A percentile compares a stretch with the other conserved stretches of the same genome.
phyloP scores from a whole-genome alignment of 164 flowering plant genomes.

The Macadamia integrifolia region DNA sequence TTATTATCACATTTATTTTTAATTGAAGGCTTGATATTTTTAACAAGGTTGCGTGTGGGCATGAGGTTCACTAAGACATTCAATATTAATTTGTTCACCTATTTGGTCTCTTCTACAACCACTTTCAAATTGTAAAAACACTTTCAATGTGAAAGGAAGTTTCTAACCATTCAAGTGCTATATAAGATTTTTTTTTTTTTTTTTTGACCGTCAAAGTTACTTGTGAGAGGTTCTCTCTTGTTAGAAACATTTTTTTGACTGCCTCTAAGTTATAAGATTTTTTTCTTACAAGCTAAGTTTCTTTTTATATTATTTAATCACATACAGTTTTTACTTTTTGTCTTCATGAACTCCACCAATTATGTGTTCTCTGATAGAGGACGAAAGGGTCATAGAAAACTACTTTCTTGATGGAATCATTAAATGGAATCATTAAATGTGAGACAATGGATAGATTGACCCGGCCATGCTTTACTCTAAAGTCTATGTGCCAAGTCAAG shows the following conservation, averaged over 20 bases:
- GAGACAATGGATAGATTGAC: neutral
- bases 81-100: neutral
- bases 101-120: neutral
- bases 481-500: constrained; percentile 4
- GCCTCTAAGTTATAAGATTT: neutral
- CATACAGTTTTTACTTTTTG: neutral
- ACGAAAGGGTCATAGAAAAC: neutral
- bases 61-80: no score
- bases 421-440: neutral
- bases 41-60: no score
- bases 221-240: neutral
- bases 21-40: no score
- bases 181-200: no score
- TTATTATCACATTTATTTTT: no score
- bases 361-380: neutral
- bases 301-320: neutral
- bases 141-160: constrained; percentile 1
- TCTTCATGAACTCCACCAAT: constrained; percentile 1
- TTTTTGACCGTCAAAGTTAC: no score
- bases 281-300: neutral
- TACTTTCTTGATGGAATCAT: constrained; percentile 1
- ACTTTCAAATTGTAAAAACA: neutral
- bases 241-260: constrained; percentile 2
- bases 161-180: neutral
- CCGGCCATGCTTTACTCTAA: neutral